Evolutionary conservation across 306 rosid species (phyloP).

Genomic region (Aeschynomene evenia): DNA sequence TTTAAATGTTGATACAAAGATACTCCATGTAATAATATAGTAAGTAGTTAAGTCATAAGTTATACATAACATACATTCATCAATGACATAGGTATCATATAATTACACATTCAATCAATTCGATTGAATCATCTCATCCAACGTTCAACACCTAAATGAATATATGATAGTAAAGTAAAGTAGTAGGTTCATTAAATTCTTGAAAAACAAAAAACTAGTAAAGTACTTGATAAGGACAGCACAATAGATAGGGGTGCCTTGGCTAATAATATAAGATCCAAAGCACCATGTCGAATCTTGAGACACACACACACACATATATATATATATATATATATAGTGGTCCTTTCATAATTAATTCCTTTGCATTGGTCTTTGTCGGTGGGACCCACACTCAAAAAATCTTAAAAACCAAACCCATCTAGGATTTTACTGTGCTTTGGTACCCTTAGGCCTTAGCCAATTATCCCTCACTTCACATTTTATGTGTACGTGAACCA

Average conservation of each 20-base stretch:
- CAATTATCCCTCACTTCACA: not conserved
- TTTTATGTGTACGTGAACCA: conserved; percentile 11
- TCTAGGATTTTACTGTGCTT: not conserved
- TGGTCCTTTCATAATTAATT: conserved; percentile 26
- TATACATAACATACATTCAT: not conserved
- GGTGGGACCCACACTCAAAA: not conserved
- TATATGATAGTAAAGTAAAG: not conserved
- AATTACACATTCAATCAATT: not conserved
- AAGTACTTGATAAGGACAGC: conserved; percentile 8
- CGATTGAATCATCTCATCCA: not conserved
- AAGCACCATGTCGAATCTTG: not conserved
- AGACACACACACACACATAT: too few species aligned
- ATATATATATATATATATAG: too few species aligned
- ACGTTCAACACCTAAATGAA: not conserved
- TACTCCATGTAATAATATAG: too few species aligned
- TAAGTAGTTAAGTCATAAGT: not conserved
- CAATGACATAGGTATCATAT: not conserved
- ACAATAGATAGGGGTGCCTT: not conserved
- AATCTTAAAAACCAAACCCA: not conserved
- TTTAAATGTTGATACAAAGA: too few species aligned
- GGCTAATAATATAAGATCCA: not conserved
- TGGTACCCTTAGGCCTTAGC: too few species aligned
- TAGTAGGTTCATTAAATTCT: not conserved
- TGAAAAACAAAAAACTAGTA: not conserved
- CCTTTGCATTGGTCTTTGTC: not conserved